Conservation (phyloP, 257 asterid genomes). For the Verbena officinalis region DNA sequence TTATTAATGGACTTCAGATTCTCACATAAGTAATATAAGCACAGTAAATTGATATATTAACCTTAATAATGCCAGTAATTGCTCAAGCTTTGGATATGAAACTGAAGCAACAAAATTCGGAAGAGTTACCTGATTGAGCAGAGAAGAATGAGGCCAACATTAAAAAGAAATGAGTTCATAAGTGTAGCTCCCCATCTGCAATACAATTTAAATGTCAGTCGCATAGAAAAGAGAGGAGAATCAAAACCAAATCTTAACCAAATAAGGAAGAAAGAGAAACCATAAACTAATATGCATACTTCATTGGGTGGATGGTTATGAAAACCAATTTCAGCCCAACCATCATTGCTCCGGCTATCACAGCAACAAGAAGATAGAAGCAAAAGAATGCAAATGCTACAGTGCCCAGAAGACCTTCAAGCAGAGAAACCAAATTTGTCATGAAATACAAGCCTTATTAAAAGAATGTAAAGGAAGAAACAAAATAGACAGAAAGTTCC, state of each 20-base stretch:
- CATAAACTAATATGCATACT: conserved; percentile 45
- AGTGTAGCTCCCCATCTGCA: conserved; percentile 96
- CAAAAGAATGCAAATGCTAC: conserved; percentile 98
- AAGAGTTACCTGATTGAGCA: conserved; percentile 84
- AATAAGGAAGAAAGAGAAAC: background rate
- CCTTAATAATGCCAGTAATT: background rate
- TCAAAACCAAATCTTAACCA: conserved; percentile 2
- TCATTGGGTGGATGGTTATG: conserved; percentile 97
- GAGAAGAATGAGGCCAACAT: conserved; percentile 91
- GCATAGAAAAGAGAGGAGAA: background rate
- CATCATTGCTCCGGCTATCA: conserved; percentile 99
- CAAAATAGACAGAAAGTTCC: conserved; percentile 14
- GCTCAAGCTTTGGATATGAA: conserved; percentile 5
- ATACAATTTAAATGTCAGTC: conserved; percentile 27
- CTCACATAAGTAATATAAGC: background rate
- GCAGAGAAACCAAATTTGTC: conserved; percentile 25
- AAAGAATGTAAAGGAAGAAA: conserved; percentile 20
- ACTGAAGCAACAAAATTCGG: conserved; percentile 25
- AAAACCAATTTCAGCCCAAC: conserved; percentile 91
- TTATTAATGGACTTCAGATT: conserved; percentile 12
- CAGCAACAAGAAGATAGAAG: conserved; percentile 95
- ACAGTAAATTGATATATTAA: too few species aligned
- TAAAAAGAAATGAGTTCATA: conserved; percentile 92
- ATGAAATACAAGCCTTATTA: conserved; percentile 27
- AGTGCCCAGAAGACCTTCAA: conserved; percentile 94